These are phyloP conservation scores for Thalassia testudinum DNA, from an alignment of 116 monocot species.

Conservation along the genomic window DNA sequence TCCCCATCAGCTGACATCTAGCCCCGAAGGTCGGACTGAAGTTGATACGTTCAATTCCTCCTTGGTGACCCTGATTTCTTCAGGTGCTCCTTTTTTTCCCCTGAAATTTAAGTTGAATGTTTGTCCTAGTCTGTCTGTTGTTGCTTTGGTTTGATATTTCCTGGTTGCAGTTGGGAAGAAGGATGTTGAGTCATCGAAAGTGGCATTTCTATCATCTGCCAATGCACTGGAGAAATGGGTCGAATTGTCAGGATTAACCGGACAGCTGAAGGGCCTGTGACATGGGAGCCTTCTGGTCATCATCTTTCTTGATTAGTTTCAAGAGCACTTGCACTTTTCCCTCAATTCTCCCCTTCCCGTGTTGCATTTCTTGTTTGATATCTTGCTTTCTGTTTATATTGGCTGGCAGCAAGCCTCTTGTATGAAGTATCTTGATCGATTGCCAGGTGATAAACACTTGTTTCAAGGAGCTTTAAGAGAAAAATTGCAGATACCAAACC, in stretches of 20 bases:
- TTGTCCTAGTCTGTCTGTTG: background rate
- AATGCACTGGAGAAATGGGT: conserved; percentile 79
- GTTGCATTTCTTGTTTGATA: too few relatives aligned
- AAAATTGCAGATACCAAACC: too few relatives aligned
- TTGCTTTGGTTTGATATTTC: background rate
- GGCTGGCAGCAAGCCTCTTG: too few relatives aligned
- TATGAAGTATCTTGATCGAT: too few relatives aligned
- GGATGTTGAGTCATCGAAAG: conserved; percentile 58
- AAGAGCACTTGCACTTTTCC: too few relatives aligned
- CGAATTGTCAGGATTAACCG: conserved; percentile 40
- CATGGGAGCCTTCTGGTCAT: background rate
- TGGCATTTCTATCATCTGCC: conserved; percentile 81
- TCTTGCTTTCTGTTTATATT: too few relatives aligned
- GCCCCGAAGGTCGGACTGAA: conserved; percentile 58
- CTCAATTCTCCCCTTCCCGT: too few relatives aligned
- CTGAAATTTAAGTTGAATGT: background rate
- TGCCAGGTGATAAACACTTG: too few relatives aligned
- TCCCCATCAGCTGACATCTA: conserved; percentile 48
- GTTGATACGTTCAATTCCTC: conserved; percentile 74
- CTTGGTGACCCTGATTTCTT: conserved; percentile 56
- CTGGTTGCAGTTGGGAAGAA: conserved; percentile 46
- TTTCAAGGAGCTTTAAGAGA: too few relatives aligned
- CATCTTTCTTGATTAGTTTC: background rate
- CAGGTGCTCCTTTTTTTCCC: conserved; percentile 28
- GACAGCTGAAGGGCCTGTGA: conserved; percentile 68